Conservation (phyloP, 2,329 filamentous ascomycete species). For the Sporothrix sp. region DNA sequence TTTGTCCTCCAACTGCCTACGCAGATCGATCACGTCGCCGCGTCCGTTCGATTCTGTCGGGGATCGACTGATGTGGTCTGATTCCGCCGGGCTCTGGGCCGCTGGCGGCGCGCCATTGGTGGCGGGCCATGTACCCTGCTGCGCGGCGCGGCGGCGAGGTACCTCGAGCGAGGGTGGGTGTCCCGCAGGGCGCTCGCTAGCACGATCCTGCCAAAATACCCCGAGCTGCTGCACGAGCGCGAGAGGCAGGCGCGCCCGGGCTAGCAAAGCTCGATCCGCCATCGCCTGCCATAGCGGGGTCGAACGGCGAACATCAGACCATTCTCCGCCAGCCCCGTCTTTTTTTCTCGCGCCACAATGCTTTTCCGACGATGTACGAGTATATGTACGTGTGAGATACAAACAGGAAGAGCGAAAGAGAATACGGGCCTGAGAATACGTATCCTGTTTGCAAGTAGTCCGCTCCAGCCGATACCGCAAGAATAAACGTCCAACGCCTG, state of each 20-base stretch:
- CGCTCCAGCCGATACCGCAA: too few species aligned
- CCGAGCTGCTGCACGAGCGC: neutral
- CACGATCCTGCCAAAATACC: constrained; percentile 7
- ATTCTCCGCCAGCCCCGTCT: constrained; percentile 7
- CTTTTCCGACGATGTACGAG: neutral
- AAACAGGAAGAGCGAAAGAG: neutral
- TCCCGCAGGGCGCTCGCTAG: constrained; percentile 8
- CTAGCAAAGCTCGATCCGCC: neutral
- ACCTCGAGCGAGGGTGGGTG: too few species aligned
- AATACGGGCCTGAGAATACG: too few species aligned
- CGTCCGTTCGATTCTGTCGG: constrained; percentile 16
- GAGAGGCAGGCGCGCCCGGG: too few species aligned
- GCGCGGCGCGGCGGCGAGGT: too few species aligned
- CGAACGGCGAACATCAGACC: constrained; percentile 11
- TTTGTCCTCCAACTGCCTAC: constrained; percentile 10
- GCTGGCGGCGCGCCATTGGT: constrained; percentile 12
- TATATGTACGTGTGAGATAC: neutral
- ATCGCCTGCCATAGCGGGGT: constrained; percentile 13
- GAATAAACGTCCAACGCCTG: too few species aligned
- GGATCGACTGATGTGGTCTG: constrained; percentile 22
- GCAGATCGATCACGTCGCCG: constrained; percentile 13
- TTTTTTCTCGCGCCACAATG: constrained; percentile 10
- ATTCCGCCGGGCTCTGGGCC: constrained; percentile 18
- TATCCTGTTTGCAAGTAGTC: too few species aligned
- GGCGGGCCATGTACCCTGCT: too few species aligned